These are phyloP conservation scores for Calonectria fujianensis DNA, from an alignment of 2,329 filamentous ascomycete genomes.

Conservation along the genomic window DNA sequence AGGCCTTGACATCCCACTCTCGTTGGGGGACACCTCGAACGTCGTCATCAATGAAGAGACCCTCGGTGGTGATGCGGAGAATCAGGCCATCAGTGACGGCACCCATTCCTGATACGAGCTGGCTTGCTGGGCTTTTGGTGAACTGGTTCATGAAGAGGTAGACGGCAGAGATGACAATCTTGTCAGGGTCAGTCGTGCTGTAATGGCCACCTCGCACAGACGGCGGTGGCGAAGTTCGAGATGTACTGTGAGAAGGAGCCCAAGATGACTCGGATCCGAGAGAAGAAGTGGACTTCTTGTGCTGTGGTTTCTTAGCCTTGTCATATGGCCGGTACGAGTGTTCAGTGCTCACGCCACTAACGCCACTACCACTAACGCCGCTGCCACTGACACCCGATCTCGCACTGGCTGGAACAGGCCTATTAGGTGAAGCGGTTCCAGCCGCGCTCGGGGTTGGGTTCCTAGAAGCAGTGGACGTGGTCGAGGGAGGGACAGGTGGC, in stretches of 20 bases:
- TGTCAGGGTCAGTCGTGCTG: conserved; percentile 91
- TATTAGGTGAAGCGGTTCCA: conserved; percentile 50
- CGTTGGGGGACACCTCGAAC: conserved; percentile 92
- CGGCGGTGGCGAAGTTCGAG: conserved; percentile 88
- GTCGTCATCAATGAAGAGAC: conserved; percentile 98
- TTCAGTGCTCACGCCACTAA: conserved; percentile 75
- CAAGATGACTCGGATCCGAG: conserved; percentile 88
- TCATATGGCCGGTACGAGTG: conserved; percentile 89
- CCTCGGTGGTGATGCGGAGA: conserved; percentile 93
- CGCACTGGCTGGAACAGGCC: conserved; percentile 69
- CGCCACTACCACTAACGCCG: conserved; percentile 56
- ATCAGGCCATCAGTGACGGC: conserved; percentile 94
- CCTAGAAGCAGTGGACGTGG: conserved; percentile 48
- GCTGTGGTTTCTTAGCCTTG: conserved; percentile 74
- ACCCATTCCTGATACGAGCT: conserved; percentile 89
- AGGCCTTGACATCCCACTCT: conserved; percentile 99
- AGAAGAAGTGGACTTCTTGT: conserved; percentile 80
- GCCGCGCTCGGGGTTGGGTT: conserved; percentile 43
- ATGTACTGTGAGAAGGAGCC: conserved; percentile 87
- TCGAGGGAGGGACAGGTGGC: conserved; percentile 62
- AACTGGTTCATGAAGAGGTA: conserved; percentile 95
- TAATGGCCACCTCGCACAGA: conserved; percentile 86
- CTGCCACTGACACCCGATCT: conserved; percentile 73
- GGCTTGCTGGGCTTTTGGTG: conserved; percentile 90
- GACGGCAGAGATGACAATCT: conserved; percentile 95